A percentile compares a stretch with the other conserved stretches of the same genome.
Evolutionary conservation across 106 monocot species (phyloP).

Genomic region (Allium sativum): DNA sequence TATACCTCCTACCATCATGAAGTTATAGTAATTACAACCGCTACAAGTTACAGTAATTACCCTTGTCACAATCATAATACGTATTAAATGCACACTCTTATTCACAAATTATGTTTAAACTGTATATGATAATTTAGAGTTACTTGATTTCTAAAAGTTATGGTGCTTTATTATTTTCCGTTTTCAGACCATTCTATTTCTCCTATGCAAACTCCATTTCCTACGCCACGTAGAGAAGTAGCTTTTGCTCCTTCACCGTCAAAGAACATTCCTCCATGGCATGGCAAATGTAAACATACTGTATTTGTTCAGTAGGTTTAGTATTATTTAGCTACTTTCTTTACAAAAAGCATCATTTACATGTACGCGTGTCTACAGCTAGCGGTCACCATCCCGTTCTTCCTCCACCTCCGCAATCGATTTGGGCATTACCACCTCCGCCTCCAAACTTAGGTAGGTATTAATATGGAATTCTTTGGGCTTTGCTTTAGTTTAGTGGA

Average conservation of each 20-base stretch:
- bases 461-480: neutral
- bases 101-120: too few relatives aligned
- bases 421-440: conserved; percentile 59
- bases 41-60: too few relatives aligned
- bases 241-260: conserved; percentile 21
- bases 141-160: too few relatives aligned
- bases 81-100: too few relatives aligned
- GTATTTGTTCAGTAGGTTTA: conserved; percentile 2
- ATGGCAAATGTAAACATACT: conserved; percentile 14
- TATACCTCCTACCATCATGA: too few relatives aligned
- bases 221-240: conserved; percentile 13
- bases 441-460: conserved; percentile 67
- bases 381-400: conserved; percentile 24
- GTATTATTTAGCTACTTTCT: neutral
- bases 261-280: conserved; percentile 13
- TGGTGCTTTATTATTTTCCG: too few relatives aligned
- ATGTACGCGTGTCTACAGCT: conserved; percentile 24
- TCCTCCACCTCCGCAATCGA: conserved; percentile 30
- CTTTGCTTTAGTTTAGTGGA: neutral
- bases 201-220: conserved; percentile 26
- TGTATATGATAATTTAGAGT: too few relatives aligned
- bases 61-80: too few relatives aligned
- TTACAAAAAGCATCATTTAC: neutral
- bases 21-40: too few relatives aligned
- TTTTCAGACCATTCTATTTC: conserved; percentile 22